phyloP scores from a whole-genome alignment of 805 yeast genomes.

The Ogataea salicorniae region DNA sequence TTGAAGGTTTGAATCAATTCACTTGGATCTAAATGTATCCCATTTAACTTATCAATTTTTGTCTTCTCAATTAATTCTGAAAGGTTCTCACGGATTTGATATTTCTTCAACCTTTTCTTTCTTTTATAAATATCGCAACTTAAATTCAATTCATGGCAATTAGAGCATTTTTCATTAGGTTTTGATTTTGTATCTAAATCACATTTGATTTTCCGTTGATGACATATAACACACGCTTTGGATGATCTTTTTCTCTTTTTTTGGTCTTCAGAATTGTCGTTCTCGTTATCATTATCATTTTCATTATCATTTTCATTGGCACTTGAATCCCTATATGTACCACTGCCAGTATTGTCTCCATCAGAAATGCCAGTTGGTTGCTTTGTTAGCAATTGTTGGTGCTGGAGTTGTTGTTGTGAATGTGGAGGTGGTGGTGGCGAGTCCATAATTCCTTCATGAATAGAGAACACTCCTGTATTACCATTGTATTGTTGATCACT shows the following conservation, averaged over 20 bases:
- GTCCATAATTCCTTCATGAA: too few species aligned
- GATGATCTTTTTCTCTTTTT: constrained; percentile 52
- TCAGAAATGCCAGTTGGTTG: too few species aligned
- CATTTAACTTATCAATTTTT: constrained; percentile 6
- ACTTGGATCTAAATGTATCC: constrained; percentile 10
- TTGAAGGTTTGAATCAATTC: background rate
- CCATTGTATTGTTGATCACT: too few species aligned
- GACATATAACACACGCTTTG: constrained; percentile 69
- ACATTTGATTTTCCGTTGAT: constrained; percentile 67
- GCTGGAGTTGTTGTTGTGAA: too few species aligned
- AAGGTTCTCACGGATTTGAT: constrained; percentile 10
- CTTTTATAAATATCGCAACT: constrained; percentile 65
- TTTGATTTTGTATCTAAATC: constrained; percentile 48
- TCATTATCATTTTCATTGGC: background rate
- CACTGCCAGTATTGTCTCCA: background rate
- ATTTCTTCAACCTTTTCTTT: constrained; percentile 20
- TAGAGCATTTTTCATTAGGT: constrained; percentile 54
- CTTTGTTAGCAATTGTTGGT: too few species aligned
- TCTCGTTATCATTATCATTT: background rate
- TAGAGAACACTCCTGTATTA: too few species aligned
- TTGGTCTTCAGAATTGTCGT: background rate
- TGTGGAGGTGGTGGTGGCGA: too few species aligned
- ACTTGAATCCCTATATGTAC: background rate
- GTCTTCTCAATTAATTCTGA: constrained; percentile 8
- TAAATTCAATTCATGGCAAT: constrained; percentile 38